A percentile compares a stretch with the other conserved stretches of the same genome.
These are phyloP conservation scores for Gelatoporia subvermispora DNA, from an alignment of 768 basidiomycete genomes.

Conservation along the genomic window DNA sequence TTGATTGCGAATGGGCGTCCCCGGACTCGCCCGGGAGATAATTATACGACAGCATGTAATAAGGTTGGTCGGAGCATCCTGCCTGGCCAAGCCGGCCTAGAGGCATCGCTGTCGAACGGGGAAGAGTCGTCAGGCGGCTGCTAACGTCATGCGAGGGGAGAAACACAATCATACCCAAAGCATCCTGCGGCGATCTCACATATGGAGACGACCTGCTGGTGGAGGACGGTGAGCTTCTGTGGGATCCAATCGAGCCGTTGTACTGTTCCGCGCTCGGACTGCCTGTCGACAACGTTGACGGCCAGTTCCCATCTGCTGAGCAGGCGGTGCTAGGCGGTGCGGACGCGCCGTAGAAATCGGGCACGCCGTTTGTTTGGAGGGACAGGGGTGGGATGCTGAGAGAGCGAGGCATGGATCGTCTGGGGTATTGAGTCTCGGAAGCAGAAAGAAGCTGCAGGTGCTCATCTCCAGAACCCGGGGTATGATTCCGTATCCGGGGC, in stretches of 20 bases:
- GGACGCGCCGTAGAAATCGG: constrained; percentile 5
- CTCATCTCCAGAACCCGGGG: constrained; percentile 12
- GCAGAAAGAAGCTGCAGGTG: constrained; percentile 8
- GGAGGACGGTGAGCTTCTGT: constrained; percentile 12
- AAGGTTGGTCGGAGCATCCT: constrained; percentile 4
- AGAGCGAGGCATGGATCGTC: constrained; percentile 14
- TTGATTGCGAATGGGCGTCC: constrained; percentile 9
- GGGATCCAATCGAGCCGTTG: constrained; percentile 10
- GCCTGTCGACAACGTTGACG: constrained; percentile 9
- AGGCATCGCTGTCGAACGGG: too few relatives aligned
- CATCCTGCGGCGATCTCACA: constrained; percentile 6
- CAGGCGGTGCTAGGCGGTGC: constrained; percentile 21
- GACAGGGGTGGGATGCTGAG: constrained; percentile 23
- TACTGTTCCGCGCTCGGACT: constrained; percentile 15
- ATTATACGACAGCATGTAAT: constrained; percentile 14
- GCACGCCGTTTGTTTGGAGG: constrained; percentile 11
- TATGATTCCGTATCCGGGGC: constrained; percentile 12
- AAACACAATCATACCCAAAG: constrained; percentile 1
- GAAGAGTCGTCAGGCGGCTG: too few relatives aligned
- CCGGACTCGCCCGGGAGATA: constrained; percentile 10
- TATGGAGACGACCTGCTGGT: constrained; percentile 12
- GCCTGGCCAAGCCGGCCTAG: constrained; percentile 2
- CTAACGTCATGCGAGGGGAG: too few relatives aligned
- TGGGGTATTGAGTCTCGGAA: constrained; percentile 12
- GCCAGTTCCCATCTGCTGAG: constrained; percentile 12